These are phyloP conservation scores for Populus simonii DNA, from an alignment of 345 rosid species.

Conservation along the genomic window DNA sequence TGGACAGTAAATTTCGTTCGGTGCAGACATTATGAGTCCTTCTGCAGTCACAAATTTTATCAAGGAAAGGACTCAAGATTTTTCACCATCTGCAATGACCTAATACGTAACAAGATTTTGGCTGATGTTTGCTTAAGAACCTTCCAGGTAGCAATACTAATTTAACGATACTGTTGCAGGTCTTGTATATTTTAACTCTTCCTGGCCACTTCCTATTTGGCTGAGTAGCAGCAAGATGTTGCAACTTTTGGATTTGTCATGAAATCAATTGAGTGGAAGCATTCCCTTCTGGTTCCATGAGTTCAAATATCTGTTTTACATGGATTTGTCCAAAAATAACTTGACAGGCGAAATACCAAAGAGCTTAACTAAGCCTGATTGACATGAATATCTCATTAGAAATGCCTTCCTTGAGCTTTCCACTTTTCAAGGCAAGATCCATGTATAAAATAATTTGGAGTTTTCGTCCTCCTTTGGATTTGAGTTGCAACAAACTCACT, in stretches of 20 bases:
- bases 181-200: no score
- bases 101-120: no score
- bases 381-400: not conserved
- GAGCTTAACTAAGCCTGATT: slow-evolving; percentile 20
- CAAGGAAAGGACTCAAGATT: no score
- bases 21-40: no score
- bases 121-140: no score
- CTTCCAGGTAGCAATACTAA: no score
- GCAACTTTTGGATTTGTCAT: slow-evolving; percentile 14
- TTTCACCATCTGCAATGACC: no score
- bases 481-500: slow-evolving; percentile 18
- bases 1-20: no score
- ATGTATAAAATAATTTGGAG: slow-evolving; percentile 18
- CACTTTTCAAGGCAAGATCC: not conserved
- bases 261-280: slow-evolving; percentile 18
- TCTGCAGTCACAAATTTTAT: no score
- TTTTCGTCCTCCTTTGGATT: slow-evolving; percentile 19
- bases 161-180: no score
- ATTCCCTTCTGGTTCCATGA: slow-evolving; percentile 15
- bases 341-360: slow-evolving; percentile 29
- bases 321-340: slow-evolving; percentile 33
- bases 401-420: not conserved
- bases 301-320: slow-evolving; percentile 22
- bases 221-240: slow-evolving; percentile 4
- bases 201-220: not conserved